phyloP scores from a whole-genome alignment of 2,329 filamentous ascomycete genomes.

The Myriosclerotinia curreyana region DNA sequence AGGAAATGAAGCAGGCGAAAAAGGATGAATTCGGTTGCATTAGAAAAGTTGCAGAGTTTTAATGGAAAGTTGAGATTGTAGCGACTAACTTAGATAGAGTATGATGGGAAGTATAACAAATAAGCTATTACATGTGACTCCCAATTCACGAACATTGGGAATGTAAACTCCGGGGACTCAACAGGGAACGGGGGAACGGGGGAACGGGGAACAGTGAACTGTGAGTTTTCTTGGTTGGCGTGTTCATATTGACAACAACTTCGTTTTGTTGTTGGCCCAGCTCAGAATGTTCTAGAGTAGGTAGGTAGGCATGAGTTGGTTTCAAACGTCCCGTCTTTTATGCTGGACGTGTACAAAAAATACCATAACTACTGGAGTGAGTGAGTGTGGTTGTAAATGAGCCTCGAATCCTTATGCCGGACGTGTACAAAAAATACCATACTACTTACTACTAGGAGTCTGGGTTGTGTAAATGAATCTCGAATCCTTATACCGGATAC shows the following conservation, averaged over 20 bases:
- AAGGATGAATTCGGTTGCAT: too few relatives aligned
- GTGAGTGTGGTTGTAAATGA: background rate
- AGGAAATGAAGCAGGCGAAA: background rate
- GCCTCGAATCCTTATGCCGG: background rate
- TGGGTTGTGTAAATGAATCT: too few relatives aligned
- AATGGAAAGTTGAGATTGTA: background rate
- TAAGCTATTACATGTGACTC: background rate
- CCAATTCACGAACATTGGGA: background rate
- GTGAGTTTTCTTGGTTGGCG: background rate
- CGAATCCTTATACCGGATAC: too few relatives aligned
- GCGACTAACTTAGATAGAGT: background rate
- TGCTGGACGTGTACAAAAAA: conserved; percentile 8
- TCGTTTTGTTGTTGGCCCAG: conserved; percentile 1
- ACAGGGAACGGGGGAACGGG: background rate
- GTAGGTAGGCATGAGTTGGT: background rate
- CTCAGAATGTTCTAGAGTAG: conserved; percentile 15
- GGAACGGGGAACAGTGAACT: background rate
- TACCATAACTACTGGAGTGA: too few relatives aligned
- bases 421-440: too few relatives aligned
- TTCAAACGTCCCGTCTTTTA: background rate
- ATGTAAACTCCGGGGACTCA: background rate
- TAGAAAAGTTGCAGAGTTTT: background rate
- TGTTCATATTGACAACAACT: conserved; percentile 17
- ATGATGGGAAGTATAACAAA: background rate
- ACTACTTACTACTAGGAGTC: too few relatives aligned